Evolutionary conservation across 2,329 filamentous ascomycete species (phyloP).

Genomic region (Akanthomyces uredinophilus): DNA sequence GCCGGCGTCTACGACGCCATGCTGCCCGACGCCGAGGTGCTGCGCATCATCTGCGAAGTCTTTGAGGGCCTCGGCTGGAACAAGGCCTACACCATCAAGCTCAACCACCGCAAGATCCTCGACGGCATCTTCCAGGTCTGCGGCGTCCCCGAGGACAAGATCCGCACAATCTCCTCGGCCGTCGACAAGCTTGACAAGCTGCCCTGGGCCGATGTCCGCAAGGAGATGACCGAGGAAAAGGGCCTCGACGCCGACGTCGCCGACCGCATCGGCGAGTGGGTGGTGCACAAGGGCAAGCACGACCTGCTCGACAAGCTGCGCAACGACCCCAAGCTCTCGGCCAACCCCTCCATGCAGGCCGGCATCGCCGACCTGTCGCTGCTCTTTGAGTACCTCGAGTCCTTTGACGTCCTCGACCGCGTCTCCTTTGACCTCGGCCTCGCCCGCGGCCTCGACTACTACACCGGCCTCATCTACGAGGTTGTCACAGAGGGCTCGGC

Average conservation of each 20-base stretch:
- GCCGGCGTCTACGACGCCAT: slow-evolving; percentile 83
- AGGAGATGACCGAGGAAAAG: slow-evolving; percentile 92
- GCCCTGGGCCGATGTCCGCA: slow-evolving; percentile 82
- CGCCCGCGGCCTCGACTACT: slow-evolving; percentile 87
- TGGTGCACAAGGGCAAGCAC: slow-evolving; percentile 68
- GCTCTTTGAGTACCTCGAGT: slow-evolving; percentile 76
- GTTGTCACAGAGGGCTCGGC: slow-evolving; percentile 78
- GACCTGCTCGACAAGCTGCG: slow-evolving; percentile 69
- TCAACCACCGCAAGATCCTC: slow-evolving; percentile 84
- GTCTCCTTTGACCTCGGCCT: slow-evolving; percentile 88
- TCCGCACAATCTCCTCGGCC: slow-evolving; percentile 82
- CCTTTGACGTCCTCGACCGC: slow-evolving; percentile 64
- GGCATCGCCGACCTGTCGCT: slow-evolving; percentile 77
- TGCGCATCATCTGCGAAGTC: slow-evolving; percentile 79
- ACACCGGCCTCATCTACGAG: slow-evolving; percentile 87
- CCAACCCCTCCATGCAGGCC: slow-evolving; percentile 69
- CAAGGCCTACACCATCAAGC: slow-evolving; percentile 64
- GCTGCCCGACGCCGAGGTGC: slow-evolving; percentile 86
- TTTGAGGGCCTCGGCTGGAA: slow-evolving; percentile 76
- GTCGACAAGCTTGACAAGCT: slow-evolving; percentile 95
- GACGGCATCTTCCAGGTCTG: slow-evolving; percentile 83
- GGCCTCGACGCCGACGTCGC: slow-evolving; percentile 71
- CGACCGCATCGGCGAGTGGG: slow-evolving; percentile 81
- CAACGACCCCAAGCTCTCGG: slow-evolving; percentile 60
- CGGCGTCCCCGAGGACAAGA: slow-evolving; percentile 78